Evolutionary conservation across 78 protist species (phyloP).

Genomic region (Dictyostelium capitatum): DNA sequence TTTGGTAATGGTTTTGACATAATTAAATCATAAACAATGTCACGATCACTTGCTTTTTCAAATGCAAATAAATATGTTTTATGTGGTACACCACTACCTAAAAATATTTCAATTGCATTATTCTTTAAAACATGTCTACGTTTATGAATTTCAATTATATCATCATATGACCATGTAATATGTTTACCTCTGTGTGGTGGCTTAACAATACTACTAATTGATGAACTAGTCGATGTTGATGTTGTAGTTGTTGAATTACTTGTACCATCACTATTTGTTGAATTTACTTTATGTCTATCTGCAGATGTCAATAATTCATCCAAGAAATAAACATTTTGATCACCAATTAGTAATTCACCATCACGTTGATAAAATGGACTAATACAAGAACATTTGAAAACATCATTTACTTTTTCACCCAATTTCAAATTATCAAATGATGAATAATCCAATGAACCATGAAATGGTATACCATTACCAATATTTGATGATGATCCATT

Average conservation of each 20-base stretch:
- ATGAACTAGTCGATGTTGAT: neutral
- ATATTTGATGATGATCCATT: neutral
- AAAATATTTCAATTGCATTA: conserved; percentile 91
- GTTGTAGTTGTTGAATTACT: neutral
- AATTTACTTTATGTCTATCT: neutral
- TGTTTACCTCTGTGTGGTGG: conserved; percentile 61
- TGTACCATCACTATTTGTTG: neutral
- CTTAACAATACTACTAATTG: conserved; percentile 9
- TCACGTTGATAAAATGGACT: conserved; percentile 69
- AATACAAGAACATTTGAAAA: conserved; percentile 41
- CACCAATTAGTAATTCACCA: conserved; percentile 80
- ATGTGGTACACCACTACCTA: conserved; percentile 82
- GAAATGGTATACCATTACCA: neutral
- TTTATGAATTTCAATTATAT: conserved; percentile 83
- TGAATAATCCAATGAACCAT: conserved; percentile 29
- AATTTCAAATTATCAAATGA: conserved; percentile 48
- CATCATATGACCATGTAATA: conserved; percentile 67
- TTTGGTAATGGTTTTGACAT: conserved; percentile 80
- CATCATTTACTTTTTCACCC: conserved; percentile 56
- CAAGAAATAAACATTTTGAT: conserved; percentile 55
- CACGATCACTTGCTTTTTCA: conserved; percentile 37
- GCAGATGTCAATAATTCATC: conserved; percentile 46
- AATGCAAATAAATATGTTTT: conserved; percentile 88
- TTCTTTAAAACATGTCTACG: conserved; percentile 88
- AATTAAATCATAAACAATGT: conserved; percentile 58